A percentile compares a stretch with the other conserved stretches of the same genome.
phyloP scores from a whole-genome alignment of 352 stramenopile species.

The Phytophthora pini region DNA sequence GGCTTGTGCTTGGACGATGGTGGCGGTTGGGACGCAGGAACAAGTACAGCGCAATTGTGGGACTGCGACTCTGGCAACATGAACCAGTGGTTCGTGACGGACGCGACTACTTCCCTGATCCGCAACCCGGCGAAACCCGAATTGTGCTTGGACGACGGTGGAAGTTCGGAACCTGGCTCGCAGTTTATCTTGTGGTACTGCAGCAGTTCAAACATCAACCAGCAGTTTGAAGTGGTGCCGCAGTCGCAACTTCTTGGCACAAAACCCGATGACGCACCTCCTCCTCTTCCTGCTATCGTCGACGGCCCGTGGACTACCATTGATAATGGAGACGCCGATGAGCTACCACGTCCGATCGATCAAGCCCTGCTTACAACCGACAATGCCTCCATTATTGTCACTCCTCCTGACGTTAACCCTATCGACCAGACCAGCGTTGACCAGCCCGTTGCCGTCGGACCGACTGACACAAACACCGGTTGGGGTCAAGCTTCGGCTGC shows the following conservation, averaged over 20 bases:
- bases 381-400: neutral
- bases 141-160: conserved; percentile 35
- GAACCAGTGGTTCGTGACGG: conserved; percentile 37
- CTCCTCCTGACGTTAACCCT: neutral
- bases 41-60: conserved; percentile 12
- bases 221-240: conserved; percentile 31
- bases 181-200: conserved; percentile 25
- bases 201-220: conserved; percentile 18
- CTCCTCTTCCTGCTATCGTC: conserved; percentile 6
- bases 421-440: neutral
- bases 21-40: conserved; percentile 8
- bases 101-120: conserved; percentile 28
- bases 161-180: neutral
- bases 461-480: too few species aligned
- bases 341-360: neutral
- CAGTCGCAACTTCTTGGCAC: conserved; percentile 5
- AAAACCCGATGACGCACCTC: neutral
- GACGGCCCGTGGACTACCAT: conserved; percentile 2
- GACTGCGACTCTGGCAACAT: conserved; percentile 25
- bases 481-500: neutral
- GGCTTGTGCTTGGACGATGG: conserved; percentile 42
- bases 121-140: conserved; percentile 25
- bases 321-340: neutral
- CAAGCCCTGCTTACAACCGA: neutral
- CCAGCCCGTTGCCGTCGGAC: too few species aligned